A percentile compares a stretch with the other conserved stretches of the same genome.
These are phyloP conservation scores for Neurospora sp. DNA, from an alignment of 2,329 filamentous ascomycete genomes.

Conservation along the genomic window DNA sequence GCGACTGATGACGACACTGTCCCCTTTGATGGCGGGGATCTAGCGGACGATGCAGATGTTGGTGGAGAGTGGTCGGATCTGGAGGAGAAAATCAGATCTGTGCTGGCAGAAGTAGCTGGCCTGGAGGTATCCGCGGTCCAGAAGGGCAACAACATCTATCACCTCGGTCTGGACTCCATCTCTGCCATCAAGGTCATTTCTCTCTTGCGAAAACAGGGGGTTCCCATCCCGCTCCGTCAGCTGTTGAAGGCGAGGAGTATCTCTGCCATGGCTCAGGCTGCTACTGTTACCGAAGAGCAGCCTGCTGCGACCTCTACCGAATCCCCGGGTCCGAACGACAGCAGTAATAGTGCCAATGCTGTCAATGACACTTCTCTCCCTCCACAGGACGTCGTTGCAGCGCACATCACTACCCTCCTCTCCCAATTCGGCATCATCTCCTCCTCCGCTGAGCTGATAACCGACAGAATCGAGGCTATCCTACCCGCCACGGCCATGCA, in stretches of 20 bases:
- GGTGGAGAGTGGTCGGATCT: conserved; percentile 23
- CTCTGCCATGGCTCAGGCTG: conserved; percentile 43
- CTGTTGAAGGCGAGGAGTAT: conserved; percentile 60
- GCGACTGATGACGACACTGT: neutral
- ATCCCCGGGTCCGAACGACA: neutral
- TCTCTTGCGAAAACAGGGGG: conserved; percentile 51
- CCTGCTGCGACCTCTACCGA: neutral
- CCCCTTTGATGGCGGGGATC: neutral
- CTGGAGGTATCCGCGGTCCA: conserved; percentile 47
- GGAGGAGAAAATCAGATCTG: conserved; percentile 32
- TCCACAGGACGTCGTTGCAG: neutral
- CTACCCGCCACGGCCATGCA: conserved; percentile 70
- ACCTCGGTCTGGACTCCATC: conserved; percentile 85
- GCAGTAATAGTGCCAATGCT: neutral
- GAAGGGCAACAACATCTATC: conserved; percentile 59
- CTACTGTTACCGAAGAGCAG: neutral
- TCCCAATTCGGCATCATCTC: conserved; percentile 28
- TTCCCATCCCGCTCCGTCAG: conserved; percentile 59
- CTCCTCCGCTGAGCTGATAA: conserved; percentile 19
- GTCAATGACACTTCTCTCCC: neutral
- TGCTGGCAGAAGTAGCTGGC: conserved; percentile 49
- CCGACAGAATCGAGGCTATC: conserved; percentile 35
- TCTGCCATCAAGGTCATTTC: conserved; percentile 76
- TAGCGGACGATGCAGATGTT: neutral
- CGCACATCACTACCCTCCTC: conserved; percentile 25